phyloP scores from a whole-genome alignment of 2,329 filamentous ascomycete genomes.

The Talaromyces rugulosus region DNA sequence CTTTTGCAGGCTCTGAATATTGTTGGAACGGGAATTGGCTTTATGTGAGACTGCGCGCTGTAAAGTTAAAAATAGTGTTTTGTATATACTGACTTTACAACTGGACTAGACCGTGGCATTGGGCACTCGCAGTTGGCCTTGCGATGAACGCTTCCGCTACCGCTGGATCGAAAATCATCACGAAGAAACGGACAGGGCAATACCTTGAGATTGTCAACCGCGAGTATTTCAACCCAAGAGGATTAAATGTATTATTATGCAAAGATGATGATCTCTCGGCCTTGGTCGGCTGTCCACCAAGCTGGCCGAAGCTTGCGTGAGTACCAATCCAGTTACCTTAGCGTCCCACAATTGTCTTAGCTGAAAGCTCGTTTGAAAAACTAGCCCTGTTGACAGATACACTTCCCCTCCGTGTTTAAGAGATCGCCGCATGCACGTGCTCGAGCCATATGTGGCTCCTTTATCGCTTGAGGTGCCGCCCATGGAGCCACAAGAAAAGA shows the following conservation, averaged over 20 bases:
- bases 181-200: not conserved
- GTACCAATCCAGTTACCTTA: not conserved
- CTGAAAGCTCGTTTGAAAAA: not conserved
- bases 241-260: slow-evolving; percentile 1
- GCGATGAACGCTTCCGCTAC: slow-evolving; percentile 2
- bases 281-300: not conserved
- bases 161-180: not conserved
- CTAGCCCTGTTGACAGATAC: not conserved
- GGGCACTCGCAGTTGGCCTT: slow-evolving; percentile 4
- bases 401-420: not conserved
- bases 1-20: not conserved
- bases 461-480: not conserved
- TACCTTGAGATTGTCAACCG: not conserved
- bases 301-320: not conserved
- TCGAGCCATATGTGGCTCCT: not conserved
- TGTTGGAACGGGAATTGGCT: slow-evolving; percentile 1
- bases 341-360: not conserved
- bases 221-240: slow-evolving; percentile 6
- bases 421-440: slow-evolving; percentile 3
- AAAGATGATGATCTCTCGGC: not conserved
- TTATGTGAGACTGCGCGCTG: not conserved
- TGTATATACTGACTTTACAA: not conserved
- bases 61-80: not conserved
- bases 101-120: slow-evolving; percentile 3
- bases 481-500: not conserved